phyloP scores from a whole-genome alignment of 2,329 filamentous ascomycete genomes.

The Fusarium continuum region DNA sequence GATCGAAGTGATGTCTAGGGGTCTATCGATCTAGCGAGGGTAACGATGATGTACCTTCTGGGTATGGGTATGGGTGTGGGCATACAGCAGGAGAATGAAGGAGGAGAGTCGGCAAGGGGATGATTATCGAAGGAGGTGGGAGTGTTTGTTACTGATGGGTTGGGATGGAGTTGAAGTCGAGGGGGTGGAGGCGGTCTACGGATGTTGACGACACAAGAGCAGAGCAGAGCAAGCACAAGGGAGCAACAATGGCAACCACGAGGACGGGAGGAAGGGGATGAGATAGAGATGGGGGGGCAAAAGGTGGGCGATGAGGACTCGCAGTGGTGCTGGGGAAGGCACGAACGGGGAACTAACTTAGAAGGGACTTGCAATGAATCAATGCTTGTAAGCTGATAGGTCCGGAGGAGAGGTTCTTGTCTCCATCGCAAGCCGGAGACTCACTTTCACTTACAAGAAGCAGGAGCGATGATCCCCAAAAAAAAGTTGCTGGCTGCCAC shows the following conservation, averaged over 20 bases:
- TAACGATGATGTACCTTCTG: constrained; percentile 19
- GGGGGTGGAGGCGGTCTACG: constrained; percentile 44
- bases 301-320: constrained; percentile 33
- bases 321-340: constrained; percentile 33
- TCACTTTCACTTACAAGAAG: constrained; percentile 20
- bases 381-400: constrained; percentile 41
- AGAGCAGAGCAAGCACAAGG: constrained; percentile 31
- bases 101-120: constrained; percentile 25
- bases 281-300: constrained; percentile 29
- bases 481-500: constrained; percentile 19
- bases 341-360: constrained; percentile 33
- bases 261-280: constrained; percentile 27
- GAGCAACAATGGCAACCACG: constrained; percentile 31
- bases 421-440: constrained; percentile 22
- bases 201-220: constrained; percentile 36
- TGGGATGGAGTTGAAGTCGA: constrained; percentile 34
- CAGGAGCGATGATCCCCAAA: constrained; percentile 19
- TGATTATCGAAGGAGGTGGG: constrained; percentile 28
- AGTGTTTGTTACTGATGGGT: constrained; percentile 39
- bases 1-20: constrained; percentile 30
- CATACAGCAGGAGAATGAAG: constrained; percentile 4
- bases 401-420: constrained; percentile 5
- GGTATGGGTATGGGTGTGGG: constrained; percentile 9
- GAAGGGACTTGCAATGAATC: constrained; percentile 37
- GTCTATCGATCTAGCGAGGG: constrained; percentile 29